Base-by-base conservation (phyloP, 768 basidiomycete species). In the Leccinum uliginosum region DNA sequence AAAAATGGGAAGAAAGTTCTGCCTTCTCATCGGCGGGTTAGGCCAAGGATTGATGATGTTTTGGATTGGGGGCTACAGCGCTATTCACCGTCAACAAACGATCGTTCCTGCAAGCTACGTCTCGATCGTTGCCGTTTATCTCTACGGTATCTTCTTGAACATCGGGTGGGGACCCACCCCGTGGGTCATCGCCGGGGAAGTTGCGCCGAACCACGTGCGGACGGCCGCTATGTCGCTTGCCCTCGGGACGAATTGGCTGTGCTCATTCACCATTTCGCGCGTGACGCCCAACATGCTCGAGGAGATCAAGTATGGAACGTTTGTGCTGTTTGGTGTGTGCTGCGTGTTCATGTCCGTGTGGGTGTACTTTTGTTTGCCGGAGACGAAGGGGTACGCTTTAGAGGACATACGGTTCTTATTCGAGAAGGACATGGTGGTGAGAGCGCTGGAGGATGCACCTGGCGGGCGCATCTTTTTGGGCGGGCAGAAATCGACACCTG, bases 11-110 rank as follows among this genome's bases (percentile, higher is more conserved):
- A 74, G 80, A 50, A 83, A 82, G 59, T 68, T 62, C 34, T 81
- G 77, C 54, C 69, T 83, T 17, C 71, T 83, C 44, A 68, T 78
- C 43, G 80, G 80, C 12, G 78, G 79, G 21, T 51, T 80, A 6
- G 79, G 80, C 6, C 82, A 83, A 61, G 75, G 75, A 17, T 43
- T 48, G 19, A 60, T 58, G 65, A 77, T 77, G 74, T 58, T 77
- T 19, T 77, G 71, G 71, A 70, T 75, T 30, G 73, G 65, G 8
- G 72, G 70, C 30, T 76, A 73, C 57, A 59, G 57, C n/a, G 73
- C 63, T 23, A 46, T 70, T 11, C 75, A 76, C 56, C 67, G 70
- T 1, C 56, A 64, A 40, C 2, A 44, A 1, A 67, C 55, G 29
- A 47, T 74, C 40, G 67, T 69, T 3, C 66, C 71, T 48, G 69